Conservation (phyloP, 805 yeast species). For the Pichia cephalocereana region DNA sequence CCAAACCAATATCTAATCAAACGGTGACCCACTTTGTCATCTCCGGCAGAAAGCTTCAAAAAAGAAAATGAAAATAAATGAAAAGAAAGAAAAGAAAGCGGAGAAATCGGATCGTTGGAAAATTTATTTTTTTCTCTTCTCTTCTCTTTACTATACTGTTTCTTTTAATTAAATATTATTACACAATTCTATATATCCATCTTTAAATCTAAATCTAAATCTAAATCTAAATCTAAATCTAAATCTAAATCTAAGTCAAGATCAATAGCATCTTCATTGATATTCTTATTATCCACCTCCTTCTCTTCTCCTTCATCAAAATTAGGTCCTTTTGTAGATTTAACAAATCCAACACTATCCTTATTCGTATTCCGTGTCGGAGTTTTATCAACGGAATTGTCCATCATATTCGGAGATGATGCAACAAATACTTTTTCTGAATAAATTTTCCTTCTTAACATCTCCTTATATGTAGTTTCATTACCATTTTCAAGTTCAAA, state of each 20-base stretch:
- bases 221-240: constrained; percentile 32
- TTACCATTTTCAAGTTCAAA: constrained; percentile 69
- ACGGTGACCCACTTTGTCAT: not conserved
- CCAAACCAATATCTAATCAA: too few relatives aligned
- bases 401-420: too few relatives aligned
- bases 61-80: too few relatives aligned
- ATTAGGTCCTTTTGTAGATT: constrained; percentile 13
- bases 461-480: constrained; percentile 62
- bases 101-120: not conserved
- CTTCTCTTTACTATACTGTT: too few relatives aligned
- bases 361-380: constrained; percentile 2
- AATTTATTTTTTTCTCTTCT: not conserved
- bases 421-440: constrained; percentile 10
- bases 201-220: constrained; percentile 30
- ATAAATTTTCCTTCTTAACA: constrained; percentile 53
- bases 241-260: constrained; percentile 34
- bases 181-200: not conserved
- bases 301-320: not conserved
- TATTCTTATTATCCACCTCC: constrained; percentile 1
- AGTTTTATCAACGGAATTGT: not conserved
- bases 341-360: constrained; percentile 41
- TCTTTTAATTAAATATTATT: too few relatives aligned
- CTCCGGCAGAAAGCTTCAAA: not conserved
- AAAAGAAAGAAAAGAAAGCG: not conserved
- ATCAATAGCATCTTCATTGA: constrained; percentile 52